Conservation (phyloP, 2,329 filamentous ascomycete species). For the Zasmidium angulare region DNA sequence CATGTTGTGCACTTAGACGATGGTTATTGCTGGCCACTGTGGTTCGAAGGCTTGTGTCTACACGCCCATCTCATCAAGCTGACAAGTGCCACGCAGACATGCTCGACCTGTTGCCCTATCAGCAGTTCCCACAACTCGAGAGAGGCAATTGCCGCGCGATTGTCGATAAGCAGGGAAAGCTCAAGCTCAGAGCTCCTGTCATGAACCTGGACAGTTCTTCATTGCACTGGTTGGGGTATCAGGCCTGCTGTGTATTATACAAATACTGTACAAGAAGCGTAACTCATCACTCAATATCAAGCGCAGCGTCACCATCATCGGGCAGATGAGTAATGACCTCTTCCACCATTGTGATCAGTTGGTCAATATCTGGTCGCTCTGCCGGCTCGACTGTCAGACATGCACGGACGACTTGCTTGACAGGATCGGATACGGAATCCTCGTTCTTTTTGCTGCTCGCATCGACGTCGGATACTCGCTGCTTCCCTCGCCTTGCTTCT, state of each 20-base stretch:
- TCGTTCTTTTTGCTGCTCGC: slow-evolving; percentile 39
- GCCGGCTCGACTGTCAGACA: slow-evolving; percentile 84
- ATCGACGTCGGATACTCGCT: slow-evolving; percentile 42
- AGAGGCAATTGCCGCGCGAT: not conserved
- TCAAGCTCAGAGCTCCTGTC: not conserved
- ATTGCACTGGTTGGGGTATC: not conserved
- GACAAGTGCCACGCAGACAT: too few species aligned
- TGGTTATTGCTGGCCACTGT: too few species aligned
- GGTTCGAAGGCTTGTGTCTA: too few species aligned
- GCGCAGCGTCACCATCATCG: slow-evolving; percentile 52
- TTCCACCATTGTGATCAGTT: slow-evolving; percentile 78
- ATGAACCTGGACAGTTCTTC: not conserved
- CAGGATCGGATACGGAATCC: slow-evolving; percentile 70
- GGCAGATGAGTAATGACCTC: slow-evolving; percentile 63
- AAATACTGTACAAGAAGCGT: not conserved
- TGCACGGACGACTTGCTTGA: slow-evolving; percentile 82
- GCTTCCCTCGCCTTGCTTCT: slow-evolving; percentile 56
- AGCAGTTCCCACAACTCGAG: not conserved
- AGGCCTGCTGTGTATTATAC: not conserved
- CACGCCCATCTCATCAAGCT: too few species aligned
- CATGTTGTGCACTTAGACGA: not conserved
- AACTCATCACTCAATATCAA: slow-evolving; percentile 27
- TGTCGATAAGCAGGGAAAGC: not conserved
- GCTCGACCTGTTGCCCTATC: not conserved
- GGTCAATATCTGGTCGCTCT: slow-evolving; percentile 83